These are phyloP conservation scores for Melanopsichium pennsylvanicum DNA, from an alignment of 1,284 basidiomycete species.

Conservation along the genomic window DNA sequence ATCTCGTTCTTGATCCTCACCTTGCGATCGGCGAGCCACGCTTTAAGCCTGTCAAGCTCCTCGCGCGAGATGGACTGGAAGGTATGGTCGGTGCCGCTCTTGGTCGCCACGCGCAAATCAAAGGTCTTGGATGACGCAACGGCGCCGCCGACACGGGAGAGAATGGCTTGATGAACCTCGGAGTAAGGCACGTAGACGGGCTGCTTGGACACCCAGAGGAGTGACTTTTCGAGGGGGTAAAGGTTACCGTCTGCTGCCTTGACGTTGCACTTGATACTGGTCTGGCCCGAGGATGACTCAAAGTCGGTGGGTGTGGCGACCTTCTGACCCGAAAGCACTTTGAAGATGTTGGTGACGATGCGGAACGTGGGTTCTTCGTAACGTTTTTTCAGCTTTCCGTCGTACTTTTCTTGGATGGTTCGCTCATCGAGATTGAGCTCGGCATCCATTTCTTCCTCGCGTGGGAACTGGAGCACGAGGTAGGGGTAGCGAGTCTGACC, in stretches of 20 bases:
- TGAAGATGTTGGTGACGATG: slow-evolving; percentile 93
- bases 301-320: slow-evolving; percentile 73
- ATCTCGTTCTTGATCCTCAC: slow-evolving; percentile 96
- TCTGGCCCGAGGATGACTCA: slow-evolving; percentile 68
- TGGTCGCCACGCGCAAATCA: slow-evolving; percentile 88
- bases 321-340: slow-evolving; percentile 87
- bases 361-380: slow-evolving; percentile 94
- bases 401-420: slow-evolving; percentile 69
- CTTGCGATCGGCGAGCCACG: slow-evolving; percentile 87
- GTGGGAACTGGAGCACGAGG: slow-evolving; percentile 94
- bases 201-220: slow-evolving; percentile 97
- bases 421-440: slow-evolving; percentile 88
- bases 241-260: slow-evolving; percentile 97
- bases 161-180: slow-evolving; percentile 89
- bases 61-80: slow-evolving; percentile 96
- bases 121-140: slow-evolving; percentile 90
- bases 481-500: slow-evolving; percentile 98
- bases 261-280: slow-evolving; percentile 88
- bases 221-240: slow-evolving; percentile 95
- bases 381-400: slow-evolving; percentile 84
- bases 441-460: slow-evolving; percentile 95
- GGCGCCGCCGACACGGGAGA: slow-evolving; percentile 90
- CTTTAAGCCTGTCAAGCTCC: slow-evolving; percentile 86
- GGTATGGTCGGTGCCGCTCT: slow-evolving; percentile 72
- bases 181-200: slow-evolving; percentile 89